Conservation (phyloP, 495 filamentous ascomycete species). For the Penicillium nucicola region DNA sequence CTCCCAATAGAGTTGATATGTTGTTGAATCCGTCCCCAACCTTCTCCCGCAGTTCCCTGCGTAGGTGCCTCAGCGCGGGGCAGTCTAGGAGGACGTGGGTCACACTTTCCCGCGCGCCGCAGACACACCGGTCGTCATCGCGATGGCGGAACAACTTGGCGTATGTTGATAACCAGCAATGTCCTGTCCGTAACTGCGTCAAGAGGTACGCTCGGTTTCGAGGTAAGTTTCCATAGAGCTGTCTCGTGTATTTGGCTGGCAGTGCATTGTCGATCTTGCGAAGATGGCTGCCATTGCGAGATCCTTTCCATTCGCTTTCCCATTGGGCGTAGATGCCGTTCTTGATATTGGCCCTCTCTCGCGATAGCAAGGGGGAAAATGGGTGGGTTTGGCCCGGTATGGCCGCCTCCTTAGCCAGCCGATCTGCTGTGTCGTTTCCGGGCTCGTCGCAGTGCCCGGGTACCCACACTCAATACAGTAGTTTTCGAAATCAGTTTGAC, state of each 20-base stretch:
- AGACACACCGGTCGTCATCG: slow-evolving; percentile 10
- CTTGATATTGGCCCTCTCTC: slow-evolving; percentile 2
- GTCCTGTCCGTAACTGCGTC: slow-evolving; percentile 12
- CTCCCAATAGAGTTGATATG: no score
- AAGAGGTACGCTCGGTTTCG: slow-evolving; percentile 14
- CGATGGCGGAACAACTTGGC: slow-evolving; percentile 4
- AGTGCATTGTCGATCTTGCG: slow-evolving; percentile 2
- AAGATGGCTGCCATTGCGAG: slow-evolving; percentile 1
- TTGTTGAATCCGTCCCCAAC: slow-evolving; percentile 1
- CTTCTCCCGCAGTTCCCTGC: slow-evolving; percentile 6
- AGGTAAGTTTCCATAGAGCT: slow-evolving; percentile 5
- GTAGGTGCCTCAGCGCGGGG: neutral
- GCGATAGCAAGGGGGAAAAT: slow-evolving; percentile 8
- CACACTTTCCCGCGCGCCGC: slow-evolving; percentile 9
- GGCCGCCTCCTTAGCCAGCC: neutral
- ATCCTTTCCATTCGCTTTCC: slow-evolving; percentile 5
- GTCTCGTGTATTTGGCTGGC: slow-evolving; percentile 6
- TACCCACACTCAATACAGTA: no score
- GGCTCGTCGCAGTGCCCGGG: no score
- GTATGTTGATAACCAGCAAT: slow-evolving; percentile 9
- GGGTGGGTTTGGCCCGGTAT: slow-evolving; percentile 4
- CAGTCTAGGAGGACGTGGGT: neutral
- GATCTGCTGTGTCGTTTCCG: neutral
- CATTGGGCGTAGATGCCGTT: slow-evolving; percentile 4
- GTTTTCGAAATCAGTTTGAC: no score